Base-by-base conservation (phyloP, 495 filamentous ascomycete species). In the Podospora australis region DNA sequence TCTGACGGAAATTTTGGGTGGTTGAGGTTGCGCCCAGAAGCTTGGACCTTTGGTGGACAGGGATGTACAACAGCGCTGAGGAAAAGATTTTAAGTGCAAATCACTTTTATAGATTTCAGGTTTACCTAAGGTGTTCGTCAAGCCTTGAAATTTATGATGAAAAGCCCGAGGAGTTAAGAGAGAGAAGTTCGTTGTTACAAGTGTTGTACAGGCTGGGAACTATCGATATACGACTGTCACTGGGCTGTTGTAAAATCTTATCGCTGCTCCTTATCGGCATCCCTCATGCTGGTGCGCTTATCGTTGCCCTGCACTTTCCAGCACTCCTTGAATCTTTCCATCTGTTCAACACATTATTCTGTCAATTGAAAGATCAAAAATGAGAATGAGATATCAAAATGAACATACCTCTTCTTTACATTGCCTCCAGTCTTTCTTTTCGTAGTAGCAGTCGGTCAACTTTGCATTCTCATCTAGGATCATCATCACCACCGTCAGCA, bases 261-360 rank as follows among this genome's bases (percentile, higher is more conserved):
- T 13, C 16, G 30, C 16, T 14, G 13, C 11, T 34, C 30, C 11
- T 34, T n/a, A 21, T 59, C 44, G 76, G 65, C 70, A 63, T 92
- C 81, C 60, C 89, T 88, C 23, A 75, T 82, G 56, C 75, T 73
- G 0, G 90, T 96, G 60, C 92, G 80, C 64, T 83, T 69, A 58
- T 90, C 81, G 65, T 98, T 98, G 39, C 90, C 84, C 52, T 95
- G 84, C 49, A 72, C 76, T 66, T 95, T 95, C 92, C 92, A 98
- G 65, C 92, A 98, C 56, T 85, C 77, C 56, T 80, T 81, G 63
- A 98, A 98, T 7, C 77, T 78, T 63, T 95, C 87, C 87, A 98
- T 94, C 92, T 98, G 53, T 19, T 44, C 46, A 40, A 52, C 32
- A 43, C 50, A 21, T 20, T 17, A 19, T 28, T 39, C 34, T 41